Evolutionary conservation across 805 yeast genomes (phyloP).

Genomic region (Saccharomycopsis olivae): DNA sequence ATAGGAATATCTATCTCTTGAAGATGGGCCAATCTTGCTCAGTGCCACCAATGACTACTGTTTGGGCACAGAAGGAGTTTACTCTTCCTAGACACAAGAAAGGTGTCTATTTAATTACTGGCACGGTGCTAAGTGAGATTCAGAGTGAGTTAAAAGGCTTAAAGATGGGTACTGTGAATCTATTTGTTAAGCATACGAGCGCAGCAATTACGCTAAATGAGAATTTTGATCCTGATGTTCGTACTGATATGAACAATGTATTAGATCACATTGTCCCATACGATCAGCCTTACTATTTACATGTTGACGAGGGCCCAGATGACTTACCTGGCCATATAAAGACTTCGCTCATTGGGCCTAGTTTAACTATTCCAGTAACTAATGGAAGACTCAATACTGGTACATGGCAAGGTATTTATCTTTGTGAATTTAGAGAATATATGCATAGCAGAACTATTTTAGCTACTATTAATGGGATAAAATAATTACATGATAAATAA

Average conservation of each 20-base stretch:
- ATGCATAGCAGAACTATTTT: constrained; percentile 55
- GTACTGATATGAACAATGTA: constrained; percentile 55
- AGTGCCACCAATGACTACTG: not conserved
- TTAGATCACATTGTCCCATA: constrained; percentile 64
- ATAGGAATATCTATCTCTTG: no score
- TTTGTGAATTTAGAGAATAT: constrained; percentile 60
- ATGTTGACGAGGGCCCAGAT: constrained; percentile 67
- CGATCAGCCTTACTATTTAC: constrained; percentile 30
- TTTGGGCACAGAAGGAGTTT: constrained; percentile 14
- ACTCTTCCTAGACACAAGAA: constrained; percentile 9
- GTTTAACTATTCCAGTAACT: constrained; percentile 55
- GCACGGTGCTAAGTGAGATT: constrained; percentile 44
- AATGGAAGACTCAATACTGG: constrained; percentile 63
- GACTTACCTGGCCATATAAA: constrained; percentile 81
- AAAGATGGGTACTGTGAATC: constrained; percentile 51
- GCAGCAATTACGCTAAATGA: constrained; percentile 72
- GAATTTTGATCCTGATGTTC: constrained; percentile 72
- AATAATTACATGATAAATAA: not conserved
- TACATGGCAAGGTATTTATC: constrained; percentile 81
- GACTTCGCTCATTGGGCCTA: constrained; percentile 50
- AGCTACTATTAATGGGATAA: constrained; percentile 59
- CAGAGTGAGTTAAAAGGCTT: constrained; percentile 46
- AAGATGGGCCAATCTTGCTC: not conserved
- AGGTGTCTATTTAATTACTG: constrained; percentile 65
- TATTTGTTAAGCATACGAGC: constrained; percentile 71